phyloP scores from a whole-genome alignment of 371 early-diverging fungal species.

The Smittium culicis region DNA sequence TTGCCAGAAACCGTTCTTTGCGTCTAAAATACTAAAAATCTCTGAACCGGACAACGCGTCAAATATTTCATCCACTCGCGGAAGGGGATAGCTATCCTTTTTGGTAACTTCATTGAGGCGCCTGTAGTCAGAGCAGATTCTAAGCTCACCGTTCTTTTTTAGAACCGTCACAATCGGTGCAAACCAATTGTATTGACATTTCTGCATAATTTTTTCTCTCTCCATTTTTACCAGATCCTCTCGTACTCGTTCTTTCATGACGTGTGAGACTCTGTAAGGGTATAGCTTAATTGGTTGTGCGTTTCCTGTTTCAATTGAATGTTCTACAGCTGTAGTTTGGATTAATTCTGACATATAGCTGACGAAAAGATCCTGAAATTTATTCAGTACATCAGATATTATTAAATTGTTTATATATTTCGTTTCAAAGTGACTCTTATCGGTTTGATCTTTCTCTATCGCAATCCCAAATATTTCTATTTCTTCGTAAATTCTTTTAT shows the following conservation, averaged over 20 bases:
- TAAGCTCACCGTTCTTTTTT: constrained; percentile 37
- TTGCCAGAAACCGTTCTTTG: constrained; percentile 1
- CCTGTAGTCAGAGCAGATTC: constrained; percentile 35
- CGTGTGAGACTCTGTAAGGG: not conserved
- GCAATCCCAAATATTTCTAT: constrained; percentile 6
- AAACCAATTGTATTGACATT: not conserved
- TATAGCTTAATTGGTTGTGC: not conserved
- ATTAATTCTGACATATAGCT: not conserved
- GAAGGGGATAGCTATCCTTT: constrained; percentile 25
- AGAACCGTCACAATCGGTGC: constrained; percentile 18
- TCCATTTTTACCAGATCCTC: constrained; percentile 2
- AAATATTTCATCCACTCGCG: constrained; percentile 21
- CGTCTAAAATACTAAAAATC: not conserved
- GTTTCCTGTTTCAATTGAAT: not conserved
- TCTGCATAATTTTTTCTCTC: not conserved
- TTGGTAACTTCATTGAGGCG: constrained; percentile 34
- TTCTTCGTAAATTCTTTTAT: not conserved
- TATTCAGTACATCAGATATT: no score
- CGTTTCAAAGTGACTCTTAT: not conserved
- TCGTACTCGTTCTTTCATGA: not conserved
- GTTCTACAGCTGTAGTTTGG: not conserved
- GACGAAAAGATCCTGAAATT: not conserved
- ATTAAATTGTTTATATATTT: not conserved
- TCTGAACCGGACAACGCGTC: constrained; percentile 14
- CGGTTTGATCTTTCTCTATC: not conserved